Conservation (phyloP, 768 basidiomycete genomes). For the Suillus luteus region DNA sequence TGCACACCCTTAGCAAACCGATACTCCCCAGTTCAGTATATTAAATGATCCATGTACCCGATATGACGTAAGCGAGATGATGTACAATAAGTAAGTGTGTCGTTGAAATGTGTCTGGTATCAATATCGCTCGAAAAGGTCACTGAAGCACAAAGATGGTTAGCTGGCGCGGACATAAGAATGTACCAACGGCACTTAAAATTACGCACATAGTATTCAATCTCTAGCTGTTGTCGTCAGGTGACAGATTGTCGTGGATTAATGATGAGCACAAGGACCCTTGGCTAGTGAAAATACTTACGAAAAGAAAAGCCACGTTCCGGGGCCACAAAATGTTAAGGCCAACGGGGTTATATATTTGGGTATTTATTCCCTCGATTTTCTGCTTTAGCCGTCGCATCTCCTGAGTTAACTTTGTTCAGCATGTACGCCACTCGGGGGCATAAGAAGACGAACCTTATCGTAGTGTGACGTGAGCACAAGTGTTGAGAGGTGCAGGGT, state of each 20-base stretch:
- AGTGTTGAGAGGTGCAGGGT: slow-evolving; percentile 79
- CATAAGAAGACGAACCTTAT: slow-evolving; percentile 55
- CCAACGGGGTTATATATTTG: slow-evolving; percentile 84
- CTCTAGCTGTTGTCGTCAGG: slow-evolving; percentile 64
- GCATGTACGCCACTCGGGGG: slow-evolving; percentile 5
- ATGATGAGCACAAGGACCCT: slow-evolving; percentile 4
- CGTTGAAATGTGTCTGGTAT: slow-evolving; percentile 6
- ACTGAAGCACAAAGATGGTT: slow-evolving; percentile 8
- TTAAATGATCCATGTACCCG: slow-evolving; percentile 6
- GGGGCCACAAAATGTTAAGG: slow-evolving; percentile 85
- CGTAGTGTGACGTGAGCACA: slow-evolving; percentile 75
- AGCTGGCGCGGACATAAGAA: slow-evolving; percentile 6
- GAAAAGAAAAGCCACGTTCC: slow-evolving; percentile 84
- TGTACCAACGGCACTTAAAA: slow-evolving; percentile 1
- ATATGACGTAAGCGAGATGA: slow-evolving; percentile 1
- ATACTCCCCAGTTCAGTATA: neutral
- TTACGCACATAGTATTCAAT: slow-evolving; percentile 88
- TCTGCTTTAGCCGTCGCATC: slow-evolving; percentile 63
- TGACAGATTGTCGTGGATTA: slow-evolving; percentile 5
- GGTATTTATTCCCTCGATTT: slow-evolving; percentile 70
- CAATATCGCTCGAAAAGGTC: slow-evolving; percentile 8
- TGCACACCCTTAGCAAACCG: neutral
- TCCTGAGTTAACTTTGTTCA: slow-evolving; percentile 52
- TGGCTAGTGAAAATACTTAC: slow-evolving; percentile 53
- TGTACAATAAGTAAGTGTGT: slow-evolving; percentile 9